A percentile compares a stretch with the other conserved stretches of the same genome.
Conservation (phyloP, 495 filamentous ascomycete genomes). For the Xylaria grammica region DNA sequence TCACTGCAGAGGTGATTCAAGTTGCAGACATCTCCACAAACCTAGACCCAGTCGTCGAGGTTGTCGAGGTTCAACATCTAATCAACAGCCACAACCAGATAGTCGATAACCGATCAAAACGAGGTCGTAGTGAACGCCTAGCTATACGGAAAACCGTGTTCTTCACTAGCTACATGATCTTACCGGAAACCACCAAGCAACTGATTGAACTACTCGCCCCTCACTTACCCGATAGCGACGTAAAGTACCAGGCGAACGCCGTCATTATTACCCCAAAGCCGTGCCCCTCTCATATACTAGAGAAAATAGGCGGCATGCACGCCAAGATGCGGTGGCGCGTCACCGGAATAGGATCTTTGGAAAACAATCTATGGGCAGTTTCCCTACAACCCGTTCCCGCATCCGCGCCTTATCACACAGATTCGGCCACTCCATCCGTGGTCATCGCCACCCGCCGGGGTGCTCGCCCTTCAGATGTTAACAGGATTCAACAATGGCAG, state of each 20-base stretch:
- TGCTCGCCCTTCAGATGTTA: conserved; percentile 77
- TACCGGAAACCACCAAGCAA: conserved; percentile 67
- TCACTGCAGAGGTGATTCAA: conserved; percentile 82
- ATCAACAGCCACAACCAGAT: conserved; percentile 82
- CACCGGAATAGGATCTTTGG: conserved; percentile 71
- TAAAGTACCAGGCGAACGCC: conserved; percentile 86
- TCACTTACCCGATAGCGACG: conserved; percentile 60
- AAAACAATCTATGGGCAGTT: conserved; percentile 87
- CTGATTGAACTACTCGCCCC: conserved; percentile 71
- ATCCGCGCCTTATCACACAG: conserved; percentile 69
- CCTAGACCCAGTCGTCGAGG: conserved; percentile 84
- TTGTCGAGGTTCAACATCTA: conserved; percentile 84
- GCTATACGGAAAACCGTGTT: conserved; percentile 85
- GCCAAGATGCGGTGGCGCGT: conserved; percentile 83
- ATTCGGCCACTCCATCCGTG: conserved; percentile 73
- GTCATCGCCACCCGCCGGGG: conserved; percentile 75
- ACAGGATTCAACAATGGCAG: conserved; percentile 84
- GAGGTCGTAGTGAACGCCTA: conserved; percentile 49
- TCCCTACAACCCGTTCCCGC: conserved; percentile 73
- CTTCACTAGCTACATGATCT: conserved; percentile 93
- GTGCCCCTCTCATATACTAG: conserved; percentile 67
- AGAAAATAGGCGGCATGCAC: conserved; percentile 85
- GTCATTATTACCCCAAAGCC: conserved; percentile 85
- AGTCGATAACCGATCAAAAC: conserved; percentile 40
- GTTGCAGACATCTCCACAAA: conserved; percentile 75